phyloP scores from a whole-genome alignment of 768 basidiomycete genomes.

The Suillus variegatus region DNA sequence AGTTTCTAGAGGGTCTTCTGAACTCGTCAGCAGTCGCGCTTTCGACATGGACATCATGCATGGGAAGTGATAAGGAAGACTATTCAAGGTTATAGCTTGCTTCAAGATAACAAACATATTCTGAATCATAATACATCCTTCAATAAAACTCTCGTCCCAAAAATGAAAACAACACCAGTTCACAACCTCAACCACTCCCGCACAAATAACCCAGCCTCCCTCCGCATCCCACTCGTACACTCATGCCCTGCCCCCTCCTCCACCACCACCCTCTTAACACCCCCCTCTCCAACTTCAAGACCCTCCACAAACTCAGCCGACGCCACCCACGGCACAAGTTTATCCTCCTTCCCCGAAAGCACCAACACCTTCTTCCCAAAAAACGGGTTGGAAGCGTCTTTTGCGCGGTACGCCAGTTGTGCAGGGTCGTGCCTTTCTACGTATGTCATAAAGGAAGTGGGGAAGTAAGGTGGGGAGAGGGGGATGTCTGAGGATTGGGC shows the following conservation, averaged over 20 bases:
- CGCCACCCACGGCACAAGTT: conserved; percentile 64
- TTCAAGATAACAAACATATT: no score
- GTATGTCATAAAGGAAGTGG: conserved; percentile 49
- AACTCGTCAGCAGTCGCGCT: no score
- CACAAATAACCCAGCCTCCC: conserved; percentile 38
- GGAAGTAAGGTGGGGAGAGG: conserved; percentile 56
- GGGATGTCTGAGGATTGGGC: conserved; percentile 46
- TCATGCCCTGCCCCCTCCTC: conserved; percentile 62
- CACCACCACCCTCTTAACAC: conserved; percentile 57
- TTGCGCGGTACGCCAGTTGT: conserved; percentile 41
- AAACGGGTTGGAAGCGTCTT: conserved; percentile 54
- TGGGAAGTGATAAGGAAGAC: no score
- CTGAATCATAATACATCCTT: neutral
- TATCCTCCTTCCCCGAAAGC: conserved; percentile 65
- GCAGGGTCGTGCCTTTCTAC: conserved; percentile 51
- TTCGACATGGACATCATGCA: no score
- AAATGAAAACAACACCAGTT: neutral
- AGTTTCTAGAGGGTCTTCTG: no score
- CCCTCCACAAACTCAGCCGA: conserved; percentile 56
- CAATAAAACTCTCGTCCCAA: neutral
- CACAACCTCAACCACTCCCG: conserved; percentile 23
- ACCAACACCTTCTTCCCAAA: conserved; percentile 73
- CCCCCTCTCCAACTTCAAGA: conserved; percentile 52
- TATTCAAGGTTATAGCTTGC: no score
- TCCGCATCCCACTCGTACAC: conserved; percentile 62